Conservation (phyloP, 192 early-diverging fungal species). For the Linnemannia exigua region DNA sequence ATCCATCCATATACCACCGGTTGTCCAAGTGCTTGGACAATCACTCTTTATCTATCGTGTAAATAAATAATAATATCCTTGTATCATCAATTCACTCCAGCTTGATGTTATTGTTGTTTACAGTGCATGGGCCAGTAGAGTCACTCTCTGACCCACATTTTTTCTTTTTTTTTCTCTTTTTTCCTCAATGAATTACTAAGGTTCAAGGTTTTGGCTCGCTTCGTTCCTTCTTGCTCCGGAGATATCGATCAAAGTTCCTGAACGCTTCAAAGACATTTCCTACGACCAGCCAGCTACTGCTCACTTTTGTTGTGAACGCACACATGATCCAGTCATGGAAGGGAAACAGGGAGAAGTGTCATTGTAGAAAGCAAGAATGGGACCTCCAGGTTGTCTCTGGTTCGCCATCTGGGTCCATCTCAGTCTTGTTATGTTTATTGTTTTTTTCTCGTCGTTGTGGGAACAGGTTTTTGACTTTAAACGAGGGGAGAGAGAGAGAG, state of each 20-base stretch:
- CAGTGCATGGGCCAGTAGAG: neutral
- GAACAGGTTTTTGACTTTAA: neutral
- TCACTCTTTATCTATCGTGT: neutral
- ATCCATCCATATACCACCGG: neutral
- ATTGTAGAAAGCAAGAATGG: neutral
- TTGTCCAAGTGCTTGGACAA: neutral
- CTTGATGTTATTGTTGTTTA: neutral
- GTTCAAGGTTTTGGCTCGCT: neutral
- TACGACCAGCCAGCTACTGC: neutral
- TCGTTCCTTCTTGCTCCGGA: neutral
- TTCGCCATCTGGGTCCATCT: neutral
- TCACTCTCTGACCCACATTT: neutral
- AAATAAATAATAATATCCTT: slow-evolving; percentile 8
- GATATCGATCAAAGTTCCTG: neutral
- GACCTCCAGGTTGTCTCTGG: neutral
- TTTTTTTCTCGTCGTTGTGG: neutral
- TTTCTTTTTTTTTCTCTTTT: neutral
- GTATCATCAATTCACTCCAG: neutral
- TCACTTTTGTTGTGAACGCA: neutral
- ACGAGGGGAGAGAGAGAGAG: neutral
- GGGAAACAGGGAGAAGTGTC: neutral
- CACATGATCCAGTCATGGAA: neutral
- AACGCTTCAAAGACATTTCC: neutral
- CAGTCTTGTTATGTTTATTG: neutral
- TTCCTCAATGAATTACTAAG: neutral